Base-by-base conservation (phyloP, 2,329 filamentous ascomycete species). In the Ilyonectria robusta region DNA sequence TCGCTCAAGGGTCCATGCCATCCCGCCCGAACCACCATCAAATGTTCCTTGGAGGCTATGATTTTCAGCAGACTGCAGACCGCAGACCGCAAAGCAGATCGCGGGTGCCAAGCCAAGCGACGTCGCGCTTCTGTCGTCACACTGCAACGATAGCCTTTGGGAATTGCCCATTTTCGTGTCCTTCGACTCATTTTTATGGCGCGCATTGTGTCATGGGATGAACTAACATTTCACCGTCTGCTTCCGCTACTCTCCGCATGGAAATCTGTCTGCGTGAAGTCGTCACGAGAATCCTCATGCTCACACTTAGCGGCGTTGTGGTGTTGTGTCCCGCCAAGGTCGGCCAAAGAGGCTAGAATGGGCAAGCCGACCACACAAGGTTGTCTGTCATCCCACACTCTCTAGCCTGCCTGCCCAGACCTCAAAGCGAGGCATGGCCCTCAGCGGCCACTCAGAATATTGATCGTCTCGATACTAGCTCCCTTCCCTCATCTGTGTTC, bases 11-110 rank as follows among this genome's bases (percentile, higher is more conserved):
- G 63, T 61, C 63, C 63, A 65, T 61, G 58, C 57, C 63, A 75
- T 75, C 65, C 71, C 71, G 71, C 69, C 62, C 59, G 69, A 66
- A 72, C 71, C 64, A 70, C 72, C 68, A 70, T 61, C 59, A 59
- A 67, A 68, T 71, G 66, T 67, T 62, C 57, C 46, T 48, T 55
- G 66, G 19, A 62, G 58, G 66, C 68, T 66, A 74, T 72, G 72
- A 75, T 75, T 72, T 74, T 70, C 65, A 65, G 64, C 61, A 71
- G 31, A 62, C 57, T 47, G 56, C 57, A 48, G 57, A 47, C 62
- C 42, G 46, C 57, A 48, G 57, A 47, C 62, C 42, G 46, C 29
- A 50, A 33, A 23, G 56, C 44, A 60, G 48, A 70, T 51, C 61
- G 61, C 55, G 66, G 51, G 51, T 61, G 72, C 71, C 71, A 75